Evolutionary conservation across 768 basidiomycete species (phyloP), one percentile per base, ranked within the genome.

Genomic region (Phylloporus scabripes): DNA sequence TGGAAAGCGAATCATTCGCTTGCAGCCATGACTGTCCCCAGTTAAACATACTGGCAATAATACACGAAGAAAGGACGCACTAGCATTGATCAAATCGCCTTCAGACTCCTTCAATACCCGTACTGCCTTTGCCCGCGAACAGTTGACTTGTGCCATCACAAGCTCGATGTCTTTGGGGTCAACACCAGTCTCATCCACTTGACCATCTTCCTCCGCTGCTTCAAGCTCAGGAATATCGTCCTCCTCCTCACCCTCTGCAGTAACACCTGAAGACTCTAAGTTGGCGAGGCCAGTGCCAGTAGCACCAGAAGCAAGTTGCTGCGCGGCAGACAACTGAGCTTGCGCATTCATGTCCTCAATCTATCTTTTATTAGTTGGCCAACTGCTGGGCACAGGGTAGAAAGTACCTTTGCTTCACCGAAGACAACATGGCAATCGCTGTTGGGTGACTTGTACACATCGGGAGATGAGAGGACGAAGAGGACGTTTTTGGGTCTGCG

Each of bases 361-460:
- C 87, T 89, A 54, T 8, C 32, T 40, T 3, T 36, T 20, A 28
- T 60, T 41, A 49, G 52, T 43, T 10, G 12, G 24, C 20, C 15
- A 15, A 10, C 2, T 15, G 24, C 20, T 46, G 45, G 49, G 53
- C 17, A 54, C n/a, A 49, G 52, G 52, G 55, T 40, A 53, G 52
- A 20, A 31, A 41, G 7, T 17, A 86, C 86, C 82, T 92, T 92
- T 48, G 90, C 94, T 77, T 98, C 96, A 56, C 96, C 96, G 61
- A 98, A 99, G 55, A 99, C 93, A 66, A 99, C 92, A 78, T 99
- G 97, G 72, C 88, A 92, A 72, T 99, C 96, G 65, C 91, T 92
- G 73, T 92, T 93, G 37, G 87, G 84, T 43, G 90, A 92, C 78
- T 97, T 97, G 84, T 89, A 99, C 46, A 99, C 96, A 56, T 99